phyloP scores from a whole-genome alignment of 306 rosid genomes.

The Vigna unguiculata region DNA sequence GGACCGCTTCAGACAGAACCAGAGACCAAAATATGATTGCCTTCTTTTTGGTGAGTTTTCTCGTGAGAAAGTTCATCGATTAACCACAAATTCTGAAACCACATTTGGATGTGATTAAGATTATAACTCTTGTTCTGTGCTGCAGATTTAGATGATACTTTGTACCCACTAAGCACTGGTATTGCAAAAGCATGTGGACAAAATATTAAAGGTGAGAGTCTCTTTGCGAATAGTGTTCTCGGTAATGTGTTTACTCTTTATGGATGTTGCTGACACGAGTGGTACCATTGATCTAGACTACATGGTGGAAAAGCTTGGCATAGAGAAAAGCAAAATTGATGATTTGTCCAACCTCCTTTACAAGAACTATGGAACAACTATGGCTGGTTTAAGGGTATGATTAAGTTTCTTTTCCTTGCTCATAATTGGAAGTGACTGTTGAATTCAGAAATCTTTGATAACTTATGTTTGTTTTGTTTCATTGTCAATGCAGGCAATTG shows the following conservation, averaged over 20 bases:
- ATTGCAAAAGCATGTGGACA: conserved; percentile 68
- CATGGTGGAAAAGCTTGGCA: conserved; percentile 88
- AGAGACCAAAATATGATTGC: conserved; percentile 82
- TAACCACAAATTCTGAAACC: conserved; percentile 15
- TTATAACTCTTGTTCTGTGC: conserved; percentile 9
- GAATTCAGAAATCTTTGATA: background rate
- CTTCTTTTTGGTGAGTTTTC: conserved; percentile 81
- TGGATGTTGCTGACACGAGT: background rate
- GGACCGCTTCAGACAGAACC: conserved; percentile 60
- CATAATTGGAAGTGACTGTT: conserved; percentile 21
- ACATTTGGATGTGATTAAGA: conserved; percentile 27
- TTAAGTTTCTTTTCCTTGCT: background rate
- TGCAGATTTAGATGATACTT: conserved; percentile 94
- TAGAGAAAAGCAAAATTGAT: conserved; percentile 67
- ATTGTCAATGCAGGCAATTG: conserved; percentile 74
- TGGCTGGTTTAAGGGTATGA: conserved; percentile 96
- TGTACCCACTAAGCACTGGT: conserved; percentile 83
- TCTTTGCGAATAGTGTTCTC: background rate
- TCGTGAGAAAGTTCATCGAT: background rate
- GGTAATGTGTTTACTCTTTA: conserved; percentile 11
- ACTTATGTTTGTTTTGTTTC: conserved; percentile 13
- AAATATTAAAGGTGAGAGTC: conserved; percentile 76
- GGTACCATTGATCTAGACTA: conserved; percentile 57
- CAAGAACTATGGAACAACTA: conserved; percentile 92
- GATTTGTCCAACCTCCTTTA: conserved; percentile 74